phyloP scores from a whole-genome alignment of 768 basidiomycete genomes.

The Russula emetica region DNA sequence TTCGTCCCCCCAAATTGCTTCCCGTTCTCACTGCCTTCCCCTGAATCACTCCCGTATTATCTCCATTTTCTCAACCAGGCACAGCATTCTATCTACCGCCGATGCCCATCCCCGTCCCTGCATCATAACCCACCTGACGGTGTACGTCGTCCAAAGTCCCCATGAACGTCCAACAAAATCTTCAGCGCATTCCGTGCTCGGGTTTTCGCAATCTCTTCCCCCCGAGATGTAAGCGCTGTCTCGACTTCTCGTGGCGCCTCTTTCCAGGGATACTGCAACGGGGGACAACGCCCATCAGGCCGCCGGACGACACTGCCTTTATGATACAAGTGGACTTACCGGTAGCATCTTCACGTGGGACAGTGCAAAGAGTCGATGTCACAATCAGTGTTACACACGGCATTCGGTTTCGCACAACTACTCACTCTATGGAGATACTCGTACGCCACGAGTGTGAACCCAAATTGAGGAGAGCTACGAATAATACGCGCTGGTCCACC shows the following conservation, averaged over 20 bases:
- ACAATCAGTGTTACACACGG: background rate
- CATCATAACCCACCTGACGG: slow-evolving; percentile 4
- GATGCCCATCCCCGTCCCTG: background rate
- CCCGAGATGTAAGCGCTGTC: slow-evolving; percentile 63
- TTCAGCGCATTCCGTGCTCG: slow-evolving; percentile 94
- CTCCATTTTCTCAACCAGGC: background rate
- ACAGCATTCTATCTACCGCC: background rate
- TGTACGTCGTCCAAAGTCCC: slow-evolving; percentile 52
- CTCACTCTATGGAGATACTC: slow-evolving; percentile 64
- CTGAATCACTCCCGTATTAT: background rate
- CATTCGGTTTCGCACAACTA: slow-evolving; percentile 7
- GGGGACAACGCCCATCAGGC: slow-evolving; percentile 26
- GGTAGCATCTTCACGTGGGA: slow-evolving; percentile 19
- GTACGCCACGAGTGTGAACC: slow-evolving; percentile 83
- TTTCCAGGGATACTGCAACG: slow-evolving; percentile 74
- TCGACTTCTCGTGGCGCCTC: slow-evolving; percentile 62
- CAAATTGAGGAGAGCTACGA: slow-evolving; percentile 90
- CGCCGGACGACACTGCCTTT: slow-evolving; percentile 5
- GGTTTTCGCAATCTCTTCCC: slow-evolving; percentile 81
- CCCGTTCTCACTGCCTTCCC: background rate
- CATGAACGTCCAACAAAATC: slow-evolving; percentile 83
- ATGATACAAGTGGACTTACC: slow-evolving; percentile 14
- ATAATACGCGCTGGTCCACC: slow-evolving; percentile 85
- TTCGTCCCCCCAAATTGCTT: background rate
- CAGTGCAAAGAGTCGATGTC: background rate